Base-by-base conservation (phyloP, 257 asterid genomes). In the Knoxia roxburghii region DNA sequence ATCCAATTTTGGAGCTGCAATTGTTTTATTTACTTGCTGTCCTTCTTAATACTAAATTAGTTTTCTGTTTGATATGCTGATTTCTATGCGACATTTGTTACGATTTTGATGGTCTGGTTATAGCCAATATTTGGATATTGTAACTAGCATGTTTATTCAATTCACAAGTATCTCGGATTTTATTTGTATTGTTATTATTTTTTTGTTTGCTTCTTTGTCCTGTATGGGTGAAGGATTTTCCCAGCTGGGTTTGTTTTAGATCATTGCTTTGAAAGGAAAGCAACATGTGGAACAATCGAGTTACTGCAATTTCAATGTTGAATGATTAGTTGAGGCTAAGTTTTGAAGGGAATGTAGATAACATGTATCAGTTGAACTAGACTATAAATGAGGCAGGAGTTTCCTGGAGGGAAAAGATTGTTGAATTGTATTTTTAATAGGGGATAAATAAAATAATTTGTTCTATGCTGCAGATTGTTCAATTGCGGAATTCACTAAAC, bases 401-500 rank as follows among this genome's bases (percentile, higher is more conserved):
- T n/a, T n/a, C n/a, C n/a, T n/a, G n/a, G n/a, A n/a, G n/a, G n/a
- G n/a, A n/a, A n/a, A 13, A 20, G 55, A 54, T 49, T 21, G 18
- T 21, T 53, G 27, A n/a, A 46, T 45, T 21, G 30, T 39, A 35
- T 65, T 61, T 72, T 72, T 33, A 23, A 0, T 35, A 2, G 40
- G 21, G 26, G 33, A 1, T 39, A 40, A n/a, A 45, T 27, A 58
- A 2, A 6, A 2, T 12, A 30, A 23, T 6, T 64, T 11, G 54
- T 15, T 40, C n/a, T 18, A 70, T 82, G 56, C 75, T 64, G 73
- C 83, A 91, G 96, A 86, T 84, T 68, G 75, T 80, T 5, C 91
- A 80, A 64, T 73, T 89, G 72, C 91, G 96, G 54, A 77, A 86
- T 70, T 80, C 96, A 27, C 81, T 64, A 68, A 84, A 79, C 81